Base-by-base conservation (phyloP, 495 filamentous ascomycete species). In the Penicillium steckii region DNA sequence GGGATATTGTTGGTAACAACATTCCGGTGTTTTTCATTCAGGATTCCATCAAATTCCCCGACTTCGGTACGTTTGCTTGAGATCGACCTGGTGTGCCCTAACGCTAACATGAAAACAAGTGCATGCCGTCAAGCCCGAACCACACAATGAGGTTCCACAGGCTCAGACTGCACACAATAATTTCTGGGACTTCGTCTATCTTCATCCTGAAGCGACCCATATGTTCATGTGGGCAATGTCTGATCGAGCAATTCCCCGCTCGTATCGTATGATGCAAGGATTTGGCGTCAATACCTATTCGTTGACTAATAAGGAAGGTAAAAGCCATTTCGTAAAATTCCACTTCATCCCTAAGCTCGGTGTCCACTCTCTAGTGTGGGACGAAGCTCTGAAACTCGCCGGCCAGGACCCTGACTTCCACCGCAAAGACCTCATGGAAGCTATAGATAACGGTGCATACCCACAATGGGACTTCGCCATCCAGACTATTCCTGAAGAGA, bases 381-480 rank as follows among this genome's bases (percentile, higher is more conserved):
- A 95, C 60, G 90, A 95, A 65, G 91, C 89, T 1, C 59, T 93
- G 52, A 94, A 94, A 74, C 72, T 95, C 10, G 77, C 72, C 21
- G 91, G 87, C 2, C 85, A 94, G 66, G 88, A 95, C 58, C 89
- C 90, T 0, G 90, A 96, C 55, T 95, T 93, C 77, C 90, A 95
- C 48, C 83, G 89, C 48, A 91, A 90, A 65, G 90, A 95, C 57
- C 75, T 96, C 0, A 81, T 77, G 60, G 83, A 88, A 42, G 89
- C 91, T 13, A 95, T 96, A 49, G 84, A 86, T 9, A 81, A 78
- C 23, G 37, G 80, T 66, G 63, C 69, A 0, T 95, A 78, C 62
- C 90, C 74, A 4, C 88, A 85, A 55, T 96, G 89, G 89, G 86
- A 85, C 60, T 93, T 95, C 59, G 89, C 85, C 19, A 82, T 95